These are phyloP conservation scores for Colletotrichum plurivorum DNA, from an alignment of 2,329 filamentous ascomycete species.

Conservation along the genomic window DNA sequence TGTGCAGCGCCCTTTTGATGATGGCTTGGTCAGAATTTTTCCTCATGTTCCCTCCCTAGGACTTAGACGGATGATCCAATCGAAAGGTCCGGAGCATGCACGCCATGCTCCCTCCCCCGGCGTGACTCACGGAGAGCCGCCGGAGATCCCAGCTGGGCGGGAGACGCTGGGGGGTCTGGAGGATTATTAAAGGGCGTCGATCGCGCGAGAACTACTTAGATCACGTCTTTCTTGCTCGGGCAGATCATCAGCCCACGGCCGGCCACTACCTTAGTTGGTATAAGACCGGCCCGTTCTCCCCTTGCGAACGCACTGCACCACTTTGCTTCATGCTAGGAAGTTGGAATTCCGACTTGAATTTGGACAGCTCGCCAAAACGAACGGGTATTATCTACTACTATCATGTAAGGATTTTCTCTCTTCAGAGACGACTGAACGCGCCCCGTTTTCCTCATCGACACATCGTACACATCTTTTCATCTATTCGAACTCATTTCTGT, in stretches of 20 bases:
- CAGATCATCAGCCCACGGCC: neutral
- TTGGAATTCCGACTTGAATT: conserved; percentile 1
- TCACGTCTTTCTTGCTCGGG: conserved; percentile 12
- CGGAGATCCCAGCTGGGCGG: neutral
- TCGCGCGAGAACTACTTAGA: neutral
- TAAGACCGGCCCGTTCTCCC: neutral
- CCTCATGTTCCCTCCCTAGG: neutral
- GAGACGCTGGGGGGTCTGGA: neutral
- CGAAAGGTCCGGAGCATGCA: neutral
- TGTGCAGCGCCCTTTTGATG: neutral
- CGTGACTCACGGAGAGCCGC: conserved; percentile 11
- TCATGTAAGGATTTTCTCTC: neutral
- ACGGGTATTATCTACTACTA: conserved; percentile 34
- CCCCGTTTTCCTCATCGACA: conserved; percentile 8
- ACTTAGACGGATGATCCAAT: conserved; percentile 6
- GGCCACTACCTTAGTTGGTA: neutral
- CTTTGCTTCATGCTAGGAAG: too few species aligned
- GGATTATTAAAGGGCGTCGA: conserved; percentile 5
- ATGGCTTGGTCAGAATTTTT: neutral
- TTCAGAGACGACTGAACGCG: neutral
- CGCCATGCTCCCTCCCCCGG: conserved; percentile 9
- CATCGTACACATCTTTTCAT: conserved; percentile 28
- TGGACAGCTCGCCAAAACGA: conserved; percentile 21
- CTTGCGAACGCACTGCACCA: too few species aligned
- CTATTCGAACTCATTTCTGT: conserved; percentile 5